These are phyloP conservation scores for Lenwebbia sp. DNA, from an alignment of 345 rosid genomes.

Conservation along the genomic window DNA sequence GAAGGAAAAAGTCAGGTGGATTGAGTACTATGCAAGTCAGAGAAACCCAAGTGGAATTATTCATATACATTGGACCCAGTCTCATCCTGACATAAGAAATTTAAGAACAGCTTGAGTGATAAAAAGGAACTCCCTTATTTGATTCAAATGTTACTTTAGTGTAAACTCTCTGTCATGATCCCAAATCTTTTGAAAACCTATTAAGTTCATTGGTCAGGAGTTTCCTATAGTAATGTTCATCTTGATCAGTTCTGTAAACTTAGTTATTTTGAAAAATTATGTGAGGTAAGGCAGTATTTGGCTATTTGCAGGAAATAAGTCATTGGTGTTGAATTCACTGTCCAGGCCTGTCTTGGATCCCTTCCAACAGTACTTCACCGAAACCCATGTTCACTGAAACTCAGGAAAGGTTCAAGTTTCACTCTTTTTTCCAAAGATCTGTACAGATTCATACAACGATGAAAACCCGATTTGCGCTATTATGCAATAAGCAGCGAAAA, in stretches of 20 bases:
- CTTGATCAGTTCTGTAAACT: background rate
- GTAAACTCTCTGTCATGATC: background rate
- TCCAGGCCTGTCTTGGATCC: background rate
- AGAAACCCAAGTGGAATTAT: background rate
- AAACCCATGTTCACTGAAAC: background rate
- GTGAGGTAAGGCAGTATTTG: background rate
- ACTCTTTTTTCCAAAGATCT: background rate
- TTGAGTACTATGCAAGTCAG: background rate
- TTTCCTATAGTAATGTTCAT: background rate
- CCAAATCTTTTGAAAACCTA: background rate
- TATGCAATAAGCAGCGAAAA: background rate
- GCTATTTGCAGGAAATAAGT: background rate
- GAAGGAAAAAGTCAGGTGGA: background rate
- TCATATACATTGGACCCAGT: background rate
- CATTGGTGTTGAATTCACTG: background rate
- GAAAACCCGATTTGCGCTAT: background rate
- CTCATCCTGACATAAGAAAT: background rate
- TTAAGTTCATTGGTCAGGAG: background rate
- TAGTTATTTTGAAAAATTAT: background rate
- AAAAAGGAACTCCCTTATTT: background rate
- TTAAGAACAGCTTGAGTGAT: background rate
- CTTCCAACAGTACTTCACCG: background rate
- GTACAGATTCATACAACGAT: background rate
- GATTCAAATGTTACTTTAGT: background rate
- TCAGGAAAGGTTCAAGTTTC: background rate